Conservation (phyloP, 768 basidiomycete genomes). For the Auriscalpium orientale region DNA sequence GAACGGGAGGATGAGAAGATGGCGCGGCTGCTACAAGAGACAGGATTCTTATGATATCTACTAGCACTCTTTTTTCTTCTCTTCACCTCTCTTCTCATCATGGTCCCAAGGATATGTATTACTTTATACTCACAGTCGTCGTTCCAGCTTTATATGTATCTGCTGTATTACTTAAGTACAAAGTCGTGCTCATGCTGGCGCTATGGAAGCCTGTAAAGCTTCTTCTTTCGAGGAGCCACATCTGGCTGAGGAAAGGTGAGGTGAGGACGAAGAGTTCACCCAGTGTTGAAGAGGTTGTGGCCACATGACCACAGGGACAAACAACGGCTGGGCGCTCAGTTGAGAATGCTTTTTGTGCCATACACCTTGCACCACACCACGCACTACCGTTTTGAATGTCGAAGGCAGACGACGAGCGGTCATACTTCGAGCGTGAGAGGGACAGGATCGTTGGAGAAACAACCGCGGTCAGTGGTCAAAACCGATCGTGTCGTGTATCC, state of each 20-base stretch:
- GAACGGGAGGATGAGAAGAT: conserved; percentile 97
- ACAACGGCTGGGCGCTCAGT: no score
- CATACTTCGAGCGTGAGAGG: conserved; percentile 77
- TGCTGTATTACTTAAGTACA: no score
- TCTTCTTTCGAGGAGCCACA: no score
- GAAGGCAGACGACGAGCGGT: conserved; percentile 25
- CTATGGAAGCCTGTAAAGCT: no score
- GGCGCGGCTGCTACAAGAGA: conserved; percentile 82
- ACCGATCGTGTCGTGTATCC: background rate
- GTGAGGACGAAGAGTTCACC: no score
- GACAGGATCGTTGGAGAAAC: conserved; percentile 70
- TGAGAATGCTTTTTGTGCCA: no score
- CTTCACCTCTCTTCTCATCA: background rate
- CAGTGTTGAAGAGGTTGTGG: no score
- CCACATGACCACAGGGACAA: no score
- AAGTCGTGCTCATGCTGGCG: background rate
- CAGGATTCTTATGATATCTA: conserved; percentile 62
- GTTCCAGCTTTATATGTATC: no score
- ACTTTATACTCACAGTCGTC: background rate
- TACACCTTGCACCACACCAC: no score
- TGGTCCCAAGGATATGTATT: background rate
- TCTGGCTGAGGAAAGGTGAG: no score
- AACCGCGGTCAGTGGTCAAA: conserved; percentile 42
- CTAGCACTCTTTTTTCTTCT: background rate
- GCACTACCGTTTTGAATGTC: background rate